Evolutionary conservation across 1,139 yeast genomes (phyloP).

Genomic region (Yamadazyma siamensis): DNA sequence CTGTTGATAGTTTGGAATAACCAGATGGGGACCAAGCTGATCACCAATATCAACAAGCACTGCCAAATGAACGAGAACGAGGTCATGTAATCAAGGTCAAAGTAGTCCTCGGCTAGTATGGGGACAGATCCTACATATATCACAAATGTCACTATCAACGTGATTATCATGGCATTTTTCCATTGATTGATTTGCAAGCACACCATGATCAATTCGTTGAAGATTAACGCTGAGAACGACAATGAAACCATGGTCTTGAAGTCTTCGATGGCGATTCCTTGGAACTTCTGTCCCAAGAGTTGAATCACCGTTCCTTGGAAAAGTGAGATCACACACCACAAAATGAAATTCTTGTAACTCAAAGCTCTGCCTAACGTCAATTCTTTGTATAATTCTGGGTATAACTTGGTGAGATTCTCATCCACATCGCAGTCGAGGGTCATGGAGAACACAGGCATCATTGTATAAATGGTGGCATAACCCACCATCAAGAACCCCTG

Average conservation of each 20-base stretch:
- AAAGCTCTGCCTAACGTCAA: slow-evolving; percentile 83
- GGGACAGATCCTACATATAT: slow-evolving; percentile 77
- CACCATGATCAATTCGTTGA: slow-evolving; percentile 91
- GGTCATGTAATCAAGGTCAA: slow-evolving; percentile 62
- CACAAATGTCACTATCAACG: slow-evolving; percentile 68
- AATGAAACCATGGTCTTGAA: slow-evolving; percentile 81
- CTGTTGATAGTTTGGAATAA: slow-evolving; percentile 70
- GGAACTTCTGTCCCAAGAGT: slow-evolving; percentile 70
- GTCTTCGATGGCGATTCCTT: slow-evolving; percentile 51
- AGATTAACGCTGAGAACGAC: slow-evolving; percentile 73
- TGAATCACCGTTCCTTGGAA: slow-evolving; percentile 88
- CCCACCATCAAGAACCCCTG: slow-evolving; percentile 99
- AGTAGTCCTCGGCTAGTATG: slow-evolving; percentile 70
- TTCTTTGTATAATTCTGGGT: slow-evolving; percentile 94
- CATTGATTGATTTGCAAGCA: slow-evolving; percentile 88
- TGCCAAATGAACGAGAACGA: slow-evolving; percentile 70
- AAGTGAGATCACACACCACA: slow-evolving; percentile 85
- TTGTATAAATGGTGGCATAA: slow-evolving; percentile 92
- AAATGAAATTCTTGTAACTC: slow-evolving; percentile 82
- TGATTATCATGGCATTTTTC: slow-evolving; percentile 73
- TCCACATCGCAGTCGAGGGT: slow-evolving; percentile 91
- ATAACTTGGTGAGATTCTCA: slow-evolving; percentile 81
- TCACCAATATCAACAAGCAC: slow-evolving; percentile 54
- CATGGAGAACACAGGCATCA: slow-evolving; percentile 96
- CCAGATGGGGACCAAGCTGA: slow-evolving; percentile 91